Conservation (phyloP, 306 rosid genomes). For the Coriaria nepalensis region DNA sequence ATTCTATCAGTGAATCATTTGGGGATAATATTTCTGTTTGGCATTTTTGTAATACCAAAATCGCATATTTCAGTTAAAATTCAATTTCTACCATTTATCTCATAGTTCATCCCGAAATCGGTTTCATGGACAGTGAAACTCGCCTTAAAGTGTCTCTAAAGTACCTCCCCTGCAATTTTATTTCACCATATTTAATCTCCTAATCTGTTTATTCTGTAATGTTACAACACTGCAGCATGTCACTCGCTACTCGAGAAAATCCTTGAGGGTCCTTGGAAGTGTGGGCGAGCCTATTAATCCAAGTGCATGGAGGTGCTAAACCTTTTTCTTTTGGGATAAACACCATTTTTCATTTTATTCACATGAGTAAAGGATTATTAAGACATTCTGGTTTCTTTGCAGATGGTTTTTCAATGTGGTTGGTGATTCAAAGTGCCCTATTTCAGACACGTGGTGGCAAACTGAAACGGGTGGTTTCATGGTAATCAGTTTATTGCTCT, state of each 20-base stretch:
- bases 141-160: too few relatives aligned
- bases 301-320: constrained; percentile 88
- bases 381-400: constrained; percentile 12
- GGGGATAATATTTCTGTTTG: too few relatives aligned
- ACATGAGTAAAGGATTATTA: not conserved
- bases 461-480: constrained; percentile 99
- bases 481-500: constrained; percentile 41
- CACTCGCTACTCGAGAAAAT: constrained; percentile 70
- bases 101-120: too few relatives aligned
- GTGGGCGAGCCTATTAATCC: constrained; percentile 99
- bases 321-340: not conserved
- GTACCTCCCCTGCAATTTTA: too few relatives aligned
- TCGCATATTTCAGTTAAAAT: too few relatives aligned
- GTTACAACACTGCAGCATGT: constrained; percentile 57
- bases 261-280: constrained; percentile 85
- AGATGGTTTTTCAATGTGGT: constrained; percentile 92
- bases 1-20: too few relatives aligned
- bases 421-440: constrained; percentile 93
- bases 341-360: not conserved
- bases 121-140: too few relatives aligned
- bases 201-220: constrained; percentile 1
- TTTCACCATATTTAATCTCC: not conserved
- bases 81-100: too few relatives aligned
- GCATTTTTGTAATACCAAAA: too few relatives aligned
- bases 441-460: constrained; percentile 99